Percentiles rank a stretch among this genome's conserved stretches.
phyloP scores from a whole-genome alignment of 2,329 filamentous ascomycete species.

The Sphaerulina vaccinii region DNA sequence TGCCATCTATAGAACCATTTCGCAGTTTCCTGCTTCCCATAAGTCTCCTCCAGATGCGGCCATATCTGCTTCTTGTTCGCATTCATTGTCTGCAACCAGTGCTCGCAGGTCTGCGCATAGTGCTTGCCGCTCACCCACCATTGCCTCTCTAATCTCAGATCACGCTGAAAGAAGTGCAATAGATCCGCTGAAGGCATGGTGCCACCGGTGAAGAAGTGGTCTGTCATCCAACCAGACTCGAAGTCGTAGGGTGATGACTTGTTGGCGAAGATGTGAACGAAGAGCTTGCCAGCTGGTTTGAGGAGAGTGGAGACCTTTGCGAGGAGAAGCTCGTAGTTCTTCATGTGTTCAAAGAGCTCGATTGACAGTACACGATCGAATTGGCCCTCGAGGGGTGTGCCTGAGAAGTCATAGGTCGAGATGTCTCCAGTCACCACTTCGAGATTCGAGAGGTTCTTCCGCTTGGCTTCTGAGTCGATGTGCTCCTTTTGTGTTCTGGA shows the following conservation, averaged over 20 bases:
- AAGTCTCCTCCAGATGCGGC: slow-evolving; percentile 64
- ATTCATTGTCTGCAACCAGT: slow-evolving; percentile 63
- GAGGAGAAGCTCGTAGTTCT: slow-evolving; percentile 69
- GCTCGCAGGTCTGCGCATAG: slow-evolving; percentile 69
- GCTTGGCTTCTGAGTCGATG: slow-evolving; percentile 59
- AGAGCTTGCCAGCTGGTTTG: slow-evolving; percentile 63
- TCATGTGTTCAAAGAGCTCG: slow-evolving; percentile 75
- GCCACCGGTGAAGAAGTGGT: slow-evolving; percentile 70
- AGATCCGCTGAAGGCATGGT: slow-evolving; percentile 70
- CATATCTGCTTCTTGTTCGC: slow-evolving; percentile 60
- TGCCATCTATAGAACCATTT: slow-evolving; percentile 71
- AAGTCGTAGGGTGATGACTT: slow-evolving; percentile 67
- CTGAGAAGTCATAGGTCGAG: slow-evolving; percentile 63
- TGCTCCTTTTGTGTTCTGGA: slow-evolving; percentile 66
- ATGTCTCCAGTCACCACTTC: slow-evolving; percentile 66
- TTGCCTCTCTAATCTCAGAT: slow-evolving; percentile 60
- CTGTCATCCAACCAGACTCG: slow-evolving; percentile 71
- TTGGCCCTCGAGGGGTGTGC: slow-evolving; percentile 35
- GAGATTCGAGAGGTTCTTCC: slow-evolving; percentile 60
- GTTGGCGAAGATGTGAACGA: slow-evolving; percentile 68
- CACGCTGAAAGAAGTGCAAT: slow-evolving; percentile 64
- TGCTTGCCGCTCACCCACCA: slow-evolving; percentile 71
- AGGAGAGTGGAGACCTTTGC: slow-evolving; percentile 61
- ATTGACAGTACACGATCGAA: slow-evolving; percentile 69
- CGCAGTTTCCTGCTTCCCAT: slow-evolving; percentile 58